Evolutionary conservation across 257 asterid species (phyloP), one percentile per base, ranked within the genome.

Genomic region (Solanum sejunctum): DNA sequence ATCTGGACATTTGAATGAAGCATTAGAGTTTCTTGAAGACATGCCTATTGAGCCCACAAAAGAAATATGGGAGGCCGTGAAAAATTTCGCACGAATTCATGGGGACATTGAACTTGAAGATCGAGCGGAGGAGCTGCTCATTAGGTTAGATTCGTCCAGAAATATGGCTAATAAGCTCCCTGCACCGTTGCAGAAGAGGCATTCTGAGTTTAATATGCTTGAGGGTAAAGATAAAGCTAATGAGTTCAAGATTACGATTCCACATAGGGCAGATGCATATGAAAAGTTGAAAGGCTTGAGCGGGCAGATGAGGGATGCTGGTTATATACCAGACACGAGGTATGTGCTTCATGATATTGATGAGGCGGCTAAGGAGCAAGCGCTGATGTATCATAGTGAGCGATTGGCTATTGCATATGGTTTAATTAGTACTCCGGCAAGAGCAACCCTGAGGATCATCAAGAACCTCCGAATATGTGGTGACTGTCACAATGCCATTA

Each of bases 101-200:
- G 92, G 92, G 39, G 85, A 90, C 51, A 66, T 90, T 21, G 91
- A 90, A 72, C 90, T 88, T 82, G 91, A 90, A 85, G 89, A 90
- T 84, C 89, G 21, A 5, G 81, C 83, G 12, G 89, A 67, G 80
- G 91, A 90, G 88, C 55, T 90, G 43, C 80, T 90, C 54, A 56
- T 60, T 67, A 52, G 55, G 82, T 82, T 88, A 12, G 90, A 87
- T 64, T 63, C 87, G 28, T 78, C 87, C 57, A 83, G 64, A 56
- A 69, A 61, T 23, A 47, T n/a, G 77, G 56, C 64, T 36, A 83
- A 84, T 55, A 85, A 80, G 15, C 86, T 80, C 12, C 86, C 82
- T 20, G 58, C 66, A 6, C 91, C 91, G 45, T 79, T 51, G 36
- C 84, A 54, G 72, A 85, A 85, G 80, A 85, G 83, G 23, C 78